Evolutionary conservation across 1,139 yeast genomes (phyloP).

Genomic region (Oligophagozyma castellii): DNA sequence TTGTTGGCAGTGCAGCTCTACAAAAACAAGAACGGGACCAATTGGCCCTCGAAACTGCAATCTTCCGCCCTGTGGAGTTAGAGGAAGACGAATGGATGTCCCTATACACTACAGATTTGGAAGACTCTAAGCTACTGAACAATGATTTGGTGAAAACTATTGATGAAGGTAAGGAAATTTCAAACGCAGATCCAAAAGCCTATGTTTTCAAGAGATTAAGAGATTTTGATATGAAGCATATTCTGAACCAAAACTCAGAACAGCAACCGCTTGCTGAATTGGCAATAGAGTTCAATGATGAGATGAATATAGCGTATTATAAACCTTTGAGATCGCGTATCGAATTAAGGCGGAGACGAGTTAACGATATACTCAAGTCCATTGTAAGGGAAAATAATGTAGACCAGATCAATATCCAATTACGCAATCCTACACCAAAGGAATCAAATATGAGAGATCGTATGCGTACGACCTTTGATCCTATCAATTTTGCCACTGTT

Average conservation of each 20-base stretch:
- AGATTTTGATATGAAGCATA: slow-evolving; percentile 69
- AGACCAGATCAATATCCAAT: slow-evolving; percentile 25
- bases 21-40: slow-evolving; percentile 30
- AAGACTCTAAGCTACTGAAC: slow-evolving; percentile 31
- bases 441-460: slow-evolving; percentile 24
- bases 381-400: slow-evolving; percentile 28
- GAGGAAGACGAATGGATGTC: slow-evolving; percentile 78
- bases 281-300: slow-evolving; percentile 38
- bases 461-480: slow-evolving; percentile 24
- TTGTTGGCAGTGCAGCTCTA: slow-evolving; percentile 68
- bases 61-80: slow-evolving; percentile 63
- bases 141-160: slow-evolving; percentile 28
- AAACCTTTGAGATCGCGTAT: slow-evolving; percentile 69
- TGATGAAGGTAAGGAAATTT: slow-evolving; percentile 34
- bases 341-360: slow-evolving; percentile 74
- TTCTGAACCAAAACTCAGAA: slow-evolving; percentile 31
- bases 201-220: slow-evolving; percentile 52
- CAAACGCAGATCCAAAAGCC: slow-evolving; percentile 24
- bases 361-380: slow-evolving; percentile 33
- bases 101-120: slow-evolving; percentile 42
- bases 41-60: slow-evolving; percentile 42
- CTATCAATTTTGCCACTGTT: slow-evolving; percentile 24
- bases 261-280: slow-evolving; percentile 32
- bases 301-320: slow-evolving; percentile 50
- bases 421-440: slow-evolving; percentile 23